Evolutionary conservation across 148 eudicot genomes (phyloP).

Genomic region (Chenopodium quinoa): DNA sequence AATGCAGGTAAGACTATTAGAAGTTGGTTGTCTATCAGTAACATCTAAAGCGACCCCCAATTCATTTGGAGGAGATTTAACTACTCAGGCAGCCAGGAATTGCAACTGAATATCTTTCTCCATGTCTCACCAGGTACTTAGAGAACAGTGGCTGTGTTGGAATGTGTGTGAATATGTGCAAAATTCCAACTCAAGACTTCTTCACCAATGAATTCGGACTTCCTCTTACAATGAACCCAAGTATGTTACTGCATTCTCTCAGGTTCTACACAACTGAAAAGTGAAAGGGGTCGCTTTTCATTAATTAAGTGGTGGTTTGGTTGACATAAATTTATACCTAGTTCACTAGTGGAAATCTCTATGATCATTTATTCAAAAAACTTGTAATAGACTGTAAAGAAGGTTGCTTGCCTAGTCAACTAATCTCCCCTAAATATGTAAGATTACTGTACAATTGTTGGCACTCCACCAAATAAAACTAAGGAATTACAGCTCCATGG

Average conservation of each 20-base stretch:
- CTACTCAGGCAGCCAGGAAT: background rate
- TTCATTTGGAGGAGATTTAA: background rate
- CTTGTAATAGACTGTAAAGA: too few species aligned
- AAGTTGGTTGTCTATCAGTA: background rate
- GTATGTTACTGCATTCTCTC: constrained; percentile 38
- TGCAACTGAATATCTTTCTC: background rate
- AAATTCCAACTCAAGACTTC: constrained; percentile 95
- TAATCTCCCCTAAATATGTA: background rate
- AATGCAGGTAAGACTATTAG: constrained; percentile 66
- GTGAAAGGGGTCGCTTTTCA: too few species aligned
- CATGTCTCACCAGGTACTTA: constrained; percentile 48
- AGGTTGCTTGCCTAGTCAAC: background rate
- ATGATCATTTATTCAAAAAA: too few species aligned
- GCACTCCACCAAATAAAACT: background rate
- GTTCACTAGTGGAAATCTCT: background rate
- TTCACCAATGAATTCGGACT: constrained; percentile 97
- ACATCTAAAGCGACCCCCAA: background rate
- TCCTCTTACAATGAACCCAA: constrained; percentile 92
- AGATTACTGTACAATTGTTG: background rate
- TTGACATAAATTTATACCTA: background rate
- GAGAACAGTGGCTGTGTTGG: constrained; percentile 97
- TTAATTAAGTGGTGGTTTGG: background rate
- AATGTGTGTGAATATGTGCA: constrained; percentile 97
- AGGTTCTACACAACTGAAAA: background rate
- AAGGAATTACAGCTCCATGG: background rate